Evolutionary conservation across 2,329 filamentous ascomycete species (phyloP).

Genomic region (Berkeleyomyces rouxiae): DNA sequence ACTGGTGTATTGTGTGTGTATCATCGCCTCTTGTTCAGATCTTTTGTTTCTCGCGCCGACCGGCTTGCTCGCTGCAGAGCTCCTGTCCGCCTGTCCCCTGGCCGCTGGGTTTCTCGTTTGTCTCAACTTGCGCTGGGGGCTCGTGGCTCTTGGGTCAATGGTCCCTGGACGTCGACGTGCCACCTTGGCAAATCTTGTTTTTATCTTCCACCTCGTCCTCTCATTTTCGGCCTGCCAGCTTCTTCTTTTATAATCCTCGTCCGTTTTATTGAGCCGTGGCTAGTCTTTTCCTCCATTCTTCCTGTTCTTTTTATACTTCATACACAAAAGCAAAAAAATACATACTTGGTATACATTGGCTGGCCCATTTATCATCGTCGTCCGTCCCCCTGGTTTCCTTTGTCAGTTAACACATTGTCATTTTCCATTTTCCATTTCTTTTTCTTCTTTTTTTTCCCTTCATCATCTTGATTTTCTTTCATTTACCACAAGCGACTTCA

Average conservation of each 20-base stretch:
- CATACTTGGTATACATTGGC: neutral
- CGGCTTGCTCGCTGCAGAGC: neutral
- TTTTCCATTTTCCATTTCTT: slow-evolving; percentile 3
- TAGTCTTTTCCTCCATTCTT: neutral
- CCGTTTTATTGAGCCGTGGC: neutral
- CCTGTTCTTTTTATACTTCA: slow-evolving; percentile 4
- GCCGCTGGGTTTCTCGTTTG: neutral
- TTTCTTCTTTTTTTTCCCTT: neutral
- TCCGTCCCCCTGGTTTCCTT: neutral
- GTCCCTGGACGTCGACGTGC: neutral
- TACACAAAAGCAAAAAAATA: neutral
- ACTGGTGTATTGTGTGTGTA: neutral
- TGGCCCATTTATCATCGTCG: neutral
- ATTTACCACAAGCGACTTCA: neutral
- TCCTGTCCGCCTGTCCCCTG: neutral
- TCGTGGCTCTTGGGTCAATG: neutral
- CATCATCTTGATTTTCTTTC: neutral
- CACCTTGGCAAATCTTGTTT: slow-evolving; percentile 1
- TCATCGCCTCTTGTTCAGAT: neutral
- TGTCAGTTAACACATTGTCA: neutral
- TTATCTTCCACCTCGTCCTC: slow-evolving; percentile 3
- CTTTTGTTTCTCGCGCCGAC: neutral
- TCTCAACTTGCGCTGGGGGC: neutral
- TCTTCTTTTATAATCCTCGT: neutral
- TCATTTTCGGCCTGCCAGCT: neutral